Evolutionary conservation across 2,329 filamentous ascomycete genomes (phyloP).

Genomic region (Trichophyton equinum): DNA sequence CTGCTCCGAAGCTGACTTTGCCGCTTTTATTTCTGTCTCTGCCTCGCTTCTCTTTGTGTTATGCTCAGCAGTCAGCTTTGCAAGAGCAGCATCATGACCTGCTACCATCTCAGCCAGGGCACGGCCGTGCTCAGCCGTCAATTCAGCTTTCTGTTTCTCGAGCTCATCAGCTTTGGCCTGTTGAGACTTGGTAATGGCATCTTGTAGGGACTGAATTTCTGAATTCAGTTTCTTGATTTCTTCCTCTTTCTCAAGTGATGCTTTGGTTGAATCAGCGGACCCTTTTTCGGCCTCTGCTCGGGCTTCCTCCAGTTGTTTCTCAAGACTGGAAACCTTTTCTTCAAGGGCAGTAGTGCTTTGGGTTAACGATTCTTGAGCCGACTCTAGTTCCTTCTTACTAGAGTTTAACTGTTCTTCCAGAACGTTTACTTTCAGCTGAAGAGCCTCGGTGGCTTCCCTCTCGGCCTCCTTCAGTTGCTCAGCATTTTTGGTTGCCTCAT

Average conservation of each 20-base stretch:
- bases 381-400: slow-evolving; percentile 28
- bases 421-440: slow-evolving; percentile 28
- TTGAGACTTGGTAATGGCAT: slow-evolving; percentile 18
- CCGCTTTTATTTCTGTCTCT: slow-evolving; percentile 11
- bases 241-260: slow-evolving; percentile 25
- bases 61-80: slow-evolving; percentile 10
- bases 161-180: slow-evolving; percentile 12
- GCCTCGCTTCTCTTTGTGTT: slow-evolving; percentile 13
- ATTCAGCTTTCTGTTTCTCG: slow-evolving; percentile 7
- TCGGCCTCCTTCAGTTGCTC: slow-evolving; percentile 18
- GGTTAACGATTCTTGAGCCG: slow-evolving; percentile 24
- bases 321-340: slow-evolving; percentile 25
- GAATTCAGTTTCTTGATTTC: slow-evolving; percentile 25
- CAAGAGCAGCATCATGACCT: slow-evolving; percentile 13
- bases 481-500: slow-evolving; percentile 18
- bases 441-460: slow-evolving; percentile 22
- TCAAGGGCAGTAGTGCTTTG: slow-evolving; percentile 21
- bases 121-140: slow-evolving; percentile 11
- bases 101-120: slow-evolving; percentile 13
- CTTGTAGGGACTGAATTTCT: slow-evolving; percentile 22
- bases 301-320: slow-evolving; percentile 24
- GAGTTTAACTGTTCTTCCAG: slow-evolving; percentile 27
- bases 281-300: slow-evolving; percentile 21
- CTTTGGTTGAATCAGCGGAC: slow-evolving; percentile 9
- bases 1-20: slow-evolving; percentile 8